Percentiles rank a stretch among this genome's conserved stretches.
These are phyloP conservation scores for Hyaloscypha bicolor DNA, from an alignment of 495 filamentous ascomycete genomes.

Conservation along the genomic window DNA sequence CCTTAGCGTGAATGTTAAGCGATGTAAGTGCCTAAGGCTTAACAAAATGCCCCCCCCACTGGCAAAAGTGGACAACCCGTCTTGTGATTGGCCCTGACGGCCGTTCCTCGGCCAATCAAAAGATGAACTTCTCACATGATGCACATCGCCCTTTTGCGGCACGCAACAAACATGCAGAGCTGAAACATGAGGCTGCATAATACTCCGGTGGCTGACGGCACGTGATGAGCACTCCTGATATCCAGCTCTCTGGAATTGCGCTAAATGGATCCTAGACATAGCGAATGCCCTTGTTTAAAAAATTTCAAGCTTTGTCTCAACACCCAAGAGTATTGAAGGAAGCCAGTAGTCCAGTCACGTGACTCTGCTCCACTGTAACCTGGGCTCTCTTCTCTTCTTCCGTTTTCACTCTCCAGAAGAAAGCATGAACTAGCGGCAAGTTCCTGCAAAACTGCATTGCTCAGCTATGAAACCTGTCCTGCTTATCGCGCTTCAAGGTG, in stretches of 20 bases:
- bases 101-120: background rate
- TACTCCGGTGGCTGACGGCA: background rate
- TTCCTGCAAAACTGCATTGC: background rate
- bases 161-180: background rate
- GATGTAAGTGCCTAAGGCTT: too few relatives aligned
- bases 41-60: background rate
- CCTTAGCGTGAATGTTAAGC: too few relatives aligned
- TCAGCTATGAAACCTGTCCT: background rate
- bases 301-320: too few relatives aligned
- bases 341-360: too few relatives aligned
- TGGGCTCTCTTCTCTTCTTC: too few relatives aligned
- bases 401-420: too few relatives aligned
- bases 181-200: background rate
- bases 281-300: too few relatives aligned
- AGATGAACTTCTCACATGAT: background rate
- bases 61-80: background rate
- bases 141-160: background rate
- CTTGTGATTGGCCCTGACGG: background rate
- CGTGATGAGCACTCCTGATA: background rate
- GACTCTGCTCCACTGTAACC: too few relatives aligned
- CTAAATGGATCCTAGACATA: too few relatives aligned
- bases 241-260: too few relatives aligned
- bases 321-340: too few relatives aligned
- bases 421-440: too few relatives aligned
- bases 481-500: background rate